phyloP scores from a whole-genome alignment of 176 grass and related monocot species.

The Raddia guianensis region DNA sequence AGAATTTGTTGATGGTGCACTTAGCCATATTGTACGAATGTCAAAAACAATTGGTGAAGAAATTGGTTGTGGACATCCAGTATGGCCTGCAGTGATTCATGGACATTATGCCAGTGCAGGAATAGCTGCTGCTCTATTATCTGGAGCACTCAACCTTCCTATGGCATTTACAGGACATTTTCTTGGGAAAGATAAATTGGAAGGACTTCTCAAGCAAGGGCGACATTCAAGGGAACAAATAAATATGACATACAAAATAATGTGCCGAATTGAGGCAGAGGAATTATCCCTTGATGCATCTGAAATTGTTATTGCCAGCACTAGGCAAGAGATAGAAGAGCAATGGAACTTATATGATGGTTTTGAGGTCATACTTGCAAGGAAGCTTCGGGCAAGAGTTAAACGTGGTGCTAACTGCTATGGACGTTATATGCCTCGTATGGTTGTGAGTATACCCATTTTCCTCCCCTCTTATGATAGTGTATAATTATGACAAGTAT shows the following conservation, averaged over 20 bases:
- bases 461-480: neutral
- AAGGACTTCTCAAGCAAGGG: conserved; percentile 79
- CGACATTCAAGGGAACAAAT: conserved; percentile 79
- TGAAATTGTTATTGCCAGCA: conserved; percentile 78
- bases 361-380: conserved; percentile 79
- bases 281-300: conserved; percentile 77
- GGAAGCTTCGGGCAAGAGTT: conserved; percentile 68
- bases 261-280: conserved; percentile 77
- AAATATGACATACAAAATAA: conserved; percentile 87
- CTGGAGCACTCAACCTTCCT: conserved; percentile 68
- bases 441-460: conserved; percentile 70
- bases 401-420: conserved; percentile 72
- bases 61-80: conserved; percentile 56
- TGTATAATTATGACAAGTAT: conserved; percentile 16
- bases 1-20: conserved; percentile 89
- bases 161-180: conserved; percentile 84
- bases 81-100: conserved; percentile 78
- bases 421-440: conserved; percentile 83
- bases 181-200: conserved; percentile 82
- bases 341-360: conserved; percentile 84
- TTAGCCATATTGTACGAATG: conserved; percentile 64
- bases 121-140: conserved; percentile 66
- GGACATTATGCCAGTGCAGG: conserved; percentile 80
- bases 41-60: conserved; percentile 74
- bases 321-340: conserved; percentile 79